phyloP scores from a whole-genome alignment of 2,329 filamentous ascomycete genomes.

The Laburnicola sp. region DNA sequence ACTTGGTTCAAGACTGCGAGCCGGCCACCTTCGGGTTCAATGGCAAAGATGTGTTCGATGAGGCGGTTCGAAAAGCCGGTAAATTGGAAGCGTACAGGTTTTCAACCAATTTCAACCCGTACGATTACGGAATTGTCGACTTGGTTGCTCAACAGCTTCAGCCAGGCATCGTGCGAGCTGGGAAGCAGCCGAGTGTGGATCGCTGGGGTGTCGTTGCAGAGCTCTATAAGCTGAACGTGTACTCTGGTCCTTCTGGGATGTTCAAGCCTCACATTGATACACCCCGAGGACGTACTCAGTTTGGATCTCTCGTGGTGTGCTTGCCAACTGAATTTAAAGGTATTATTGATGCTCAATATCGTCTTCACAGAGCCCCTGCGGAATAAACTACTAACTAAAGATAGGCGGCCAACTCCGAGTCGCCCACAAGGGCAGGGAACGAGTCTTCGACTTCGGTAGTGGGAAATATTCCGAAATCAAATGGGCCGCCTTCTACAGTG shows the following conservation, averaged over 20 bases:
- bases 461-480: no score
- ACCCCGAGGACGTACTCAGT: slow-evolving; percentile 53
- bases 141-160: slow-evolving; percentile 53
- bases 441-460: slow-evolving; percentile 23
- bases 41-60: slow-evolving; percentile 55
- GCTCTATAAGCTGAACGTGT: slow-evolving; percentile 61
- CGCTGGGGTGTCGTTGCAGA: slow-evolving; percentile 52
- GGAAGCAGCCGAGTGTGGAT: slow-evolving; percentile 1
- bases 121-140: slow-evolving; percentile 57
- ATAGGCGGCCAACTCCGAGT: slow-evolving; percentile 50
- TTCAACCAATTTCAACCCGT: slow-evolving; percentile 56
- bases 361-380: no score
- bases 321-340: slow-evolving; percentile 37
- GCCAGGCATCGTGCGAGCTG: slow-evolving; percentile 32
- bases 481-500: slow-evolving; percentile 58
- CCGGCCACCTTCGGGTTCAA: slow-evolving; percentile 56
- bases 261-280: slow-evolving; percentile 60
- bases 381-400: no score
- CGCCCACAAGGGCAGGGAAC: neutral
- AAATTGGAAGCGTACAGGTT: slow-evolving; percentile 57
- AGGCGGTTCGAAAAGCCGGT: slow-evolving; percentile 56
- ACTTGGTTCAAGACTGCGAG: slow-evolving; percentile 25
- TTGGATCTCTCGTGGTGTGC: slow-evolving; percentile 60
- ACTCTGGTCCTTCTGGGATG: slow-evolving; percentile 43
- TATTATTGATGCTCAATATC: no score